These are phyloP conservation scores for Neurospora sp. DNA, from an alignment of 495 filamentous ascomycete genomes.

Conservation along the genomic window DNA sequence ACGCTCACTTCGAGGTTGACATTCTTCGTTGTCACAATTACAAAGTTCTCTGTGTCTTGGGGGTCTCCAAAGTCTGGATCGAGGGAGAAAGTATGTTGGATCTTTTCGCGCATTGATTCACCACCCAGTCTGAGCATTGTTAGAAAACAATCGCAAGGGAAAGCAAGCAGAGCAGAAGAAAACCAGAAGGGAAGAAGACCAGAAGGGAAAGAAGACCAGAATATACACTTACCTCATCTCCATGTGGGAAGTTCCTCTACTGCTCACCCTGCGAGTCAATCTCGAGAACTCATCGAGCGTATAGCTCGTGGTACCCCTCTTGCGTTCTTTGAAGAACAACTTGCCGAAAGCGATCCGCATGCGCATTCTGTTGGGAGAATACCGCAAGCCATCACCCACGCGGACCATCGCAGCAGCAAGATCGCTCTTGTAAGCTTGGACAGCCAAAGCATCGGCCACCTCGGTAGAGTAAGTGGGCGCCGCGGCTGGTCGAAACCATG, in stretches of 20 bases:
- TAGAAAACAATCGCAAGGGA: not conserved
- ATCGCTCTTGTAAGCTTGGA: slow-evolving; percentile 4
- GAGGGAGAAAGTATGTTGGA: not conserved
- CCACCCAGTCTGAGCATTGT: not conserved
- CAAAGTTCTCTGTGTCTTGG: not conserved
- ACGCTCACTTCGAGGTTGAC: slow-evolving; percentile 9
- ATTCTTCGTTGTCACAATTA: slow-evolving; percentile 13
- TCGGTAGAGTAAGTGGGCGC: not conserved
- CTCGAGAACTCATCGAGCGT: slow-evolving; percentile 39
- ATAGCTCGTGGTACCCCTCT: slow-evolving; percentile 25
- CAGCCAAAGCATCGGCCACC: not conserved
- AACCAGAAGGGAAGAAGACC: not conserved
- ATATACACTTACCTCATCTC: slow-evolving; percentile 23
- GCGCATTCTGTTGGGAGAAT: slow-evolving; percentile 16
- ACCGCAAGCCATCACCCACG: not conserved
- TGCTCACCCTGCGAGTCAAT: slow-evolving; percentile 28
- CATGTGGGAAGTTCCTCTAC: slow-evolving; percentile 23
- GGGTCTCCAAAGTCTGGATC: not conserved
- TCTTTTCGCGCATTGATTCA: not conserved
- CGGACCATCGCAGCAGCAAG: slow-evolving; percentile 1
- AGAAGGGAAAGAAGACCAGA: not conserved
- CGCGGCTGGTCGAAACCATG: slow-evolving; percentile 2
- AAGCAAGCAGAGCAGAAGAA: not conserved
- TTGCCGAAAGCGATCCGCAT: slow-evolving; percentile 51
- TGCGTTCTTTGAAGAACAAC: slow-evolving; percentile 38